Evolutionary conservation across 2,329 filamentous ascomycete genomes (phyloP), one percentile per base, ranked within the genome.

Genomic region (Gyromitra esculenta): DNA sequence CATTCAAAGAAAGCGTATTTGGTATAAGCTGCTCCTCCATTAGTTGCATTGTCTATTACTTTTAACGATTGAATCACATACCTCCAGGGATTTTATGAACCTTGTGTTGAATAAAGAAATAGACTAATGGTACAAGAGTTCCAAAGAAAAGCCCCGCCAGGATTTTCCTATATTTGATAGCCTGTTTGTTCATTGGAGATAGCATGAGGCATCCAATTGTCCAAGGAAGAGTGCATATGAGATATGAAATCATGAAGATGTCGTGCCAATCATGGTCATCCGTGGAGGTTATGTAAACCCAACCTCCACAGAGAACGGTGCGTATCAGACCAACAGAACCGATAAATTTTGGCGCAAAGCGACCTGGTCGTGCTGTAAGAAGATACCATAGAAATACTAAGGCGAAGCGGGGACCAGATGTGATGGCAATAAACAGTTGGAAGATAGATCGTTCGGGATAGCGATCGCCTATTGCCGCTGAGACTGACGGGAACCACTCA

Each of bases 201-300:
- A 98, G 85, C 4, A 91, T 90, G 77, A 98, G 88, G 83, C 95
- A 97, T 63, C 96, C 96, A 62, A 93, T 84, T 1, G 95, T 99
- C 96, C 96, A 99, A 1, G 96, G 96, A 69, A 99, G 87, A 1
- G 96, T 98, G 43, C 93, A 92, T 59, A 99, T 91, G 72, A 99
- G 87, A 84, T 99, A 99, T 13, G 94, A 96, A 81, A 99, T 97
- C 96, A 99, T 99, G 83, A 99, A 95, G 78, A 98, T 95, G 82
- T 99, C 96, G 83, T 99, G 96, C 94, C 94, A 98, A 84, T 97
- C 90, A 84, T 99, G 96, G 83, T 98, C 93, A 83, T 99, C 96
- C 56, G 96, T 99, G 78, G 96, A 98, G 35, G 96, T 99, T 77
- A 99, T 90, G 84, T 98, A 99, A 68, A 96, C 97, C 95, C 96